Conservation (phyloP, 1,139 yeast genomes). For the Blastobotrys indianensis region DNA sequence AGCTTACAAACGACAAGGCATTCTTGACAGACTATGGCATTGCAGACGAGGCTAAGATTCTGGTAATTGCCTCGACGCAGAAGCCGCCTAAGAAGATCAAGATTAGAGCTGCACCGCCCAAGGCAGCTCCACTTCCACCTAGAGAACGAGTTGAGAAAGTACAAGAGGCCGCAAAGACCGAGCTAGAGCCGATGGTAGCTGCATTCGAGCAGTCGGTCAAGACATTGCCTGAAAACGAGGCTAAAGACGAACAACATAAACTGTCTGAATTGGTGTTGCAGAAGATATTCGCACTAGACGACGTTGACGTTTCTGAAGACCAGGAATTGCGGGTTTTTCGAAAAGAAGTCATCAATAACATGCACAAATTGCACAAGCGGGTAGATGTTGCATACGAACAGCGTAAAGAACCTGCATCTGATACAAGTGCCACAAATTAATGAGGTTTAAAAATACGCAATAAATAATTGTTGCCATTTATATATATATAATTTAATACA, state of each 20-base stretch:
- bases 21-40: conserved; percentile 30
- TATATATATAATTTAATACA: background rate
- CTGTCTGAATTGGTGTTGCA: conserved; percentile 37
- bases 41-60: conserved; percentile 28
- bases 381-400: conserved; percentile 28
- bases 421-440: too few relatives aligned
- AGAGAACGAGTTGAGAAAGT: conserved; percentile 30
- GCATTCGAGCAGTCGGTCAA: conserved; percentile 26
- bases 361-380: conserved; percentile 33
- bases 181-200: conserved; percentile 31
- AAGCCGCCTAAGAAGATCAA: conserved; percentile 11
- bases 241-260: conserved; percentile 32
- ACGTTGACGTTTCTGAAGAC: conserved; percentile 34
- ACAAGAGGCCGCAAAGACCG: conserved; percentile 24
- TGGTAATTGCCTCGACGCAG: conserved; percentile 24
- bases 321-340: conserved; percentile 34
- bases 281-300: conserved; percentile 36
- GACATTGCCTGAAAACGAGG: conserved; percentile 20
- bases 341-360: conserved; percentile 35
- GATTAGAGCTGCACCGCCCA: conserved; percentile 12
- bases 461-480: too few relatives aligned
- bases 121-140: conserved; percentile 20
- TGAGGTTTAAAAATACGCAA: too few relatives aligned
- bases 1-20: conserved; percentile 29
- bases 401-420: conserved; percentile 4